These are phyloP conservation scores for Lactifluus echinatus DNA, from an alignment of 768 basidiomycete genomes.

Conservation along the genomic window DNA sequence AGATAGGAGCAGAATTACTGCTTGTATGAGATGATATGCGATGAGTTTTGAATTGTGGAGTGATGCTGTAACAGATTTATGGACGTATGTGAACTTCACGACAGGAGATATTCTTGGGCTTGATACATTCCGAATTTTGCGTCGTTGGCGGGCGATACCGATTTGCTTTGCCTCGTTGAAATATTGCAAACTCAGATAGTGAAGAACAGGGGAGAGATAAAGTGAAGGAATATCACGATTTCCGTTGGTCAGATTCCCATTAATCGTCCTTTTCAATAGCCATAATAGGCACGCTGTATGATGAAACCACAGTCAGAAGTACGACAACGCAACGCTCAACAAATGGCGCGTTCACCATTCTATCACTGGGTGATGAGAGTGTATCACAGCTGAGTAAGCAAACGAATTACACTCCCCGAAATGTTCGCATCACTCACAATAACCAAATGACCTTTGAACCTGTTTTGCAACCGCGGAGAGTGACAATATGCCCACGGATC, in stretches of 20 bases:
- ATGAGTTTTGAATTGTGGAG: conserved; percentile 11
- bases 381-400: not conserved
- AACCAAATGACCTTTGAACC: conserved; percentile 91
- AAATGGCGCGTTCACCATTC: conserved; percentile 37
- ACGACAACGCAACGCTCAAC: not conserved
- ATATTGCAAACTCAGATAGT: conserved; percentile 16
- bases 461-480: conserved; percentile 84
- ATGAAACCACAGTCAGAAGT: conserved; percentile 18
- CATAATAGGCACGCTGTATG: conserved; percentile 53
- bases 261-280: conserved; percentile 22
- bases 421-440: conserved; percentile 39
- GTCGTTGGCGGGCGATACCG: not conserved
- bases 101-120: conserved; percentile 14
- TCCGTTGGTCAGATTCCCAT: conserved; percentile 10
- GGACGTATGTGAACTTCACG: conserved; percentile 9
- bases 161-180: conserved; percentile 7
- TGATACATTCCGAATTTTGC: conserved; percentile 17
- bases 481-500: conserved; percentile 81
- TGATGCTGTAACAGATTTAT: conserved; percentile 14
- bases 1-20: conserved; percentile 17
- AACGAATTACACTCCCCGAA: not conserved
- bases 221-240: conserved; percentile 14
- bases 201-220: conserved; percentile 8
- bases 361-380: conserved; percentile 42
- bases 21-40: conserved; percentile 15